Evolutionary conservation across 1,284 basidiomycete species (phyloP), one percentile per base, ranked within the genome.

Genomic region (Malassezia sp.): DNA sequence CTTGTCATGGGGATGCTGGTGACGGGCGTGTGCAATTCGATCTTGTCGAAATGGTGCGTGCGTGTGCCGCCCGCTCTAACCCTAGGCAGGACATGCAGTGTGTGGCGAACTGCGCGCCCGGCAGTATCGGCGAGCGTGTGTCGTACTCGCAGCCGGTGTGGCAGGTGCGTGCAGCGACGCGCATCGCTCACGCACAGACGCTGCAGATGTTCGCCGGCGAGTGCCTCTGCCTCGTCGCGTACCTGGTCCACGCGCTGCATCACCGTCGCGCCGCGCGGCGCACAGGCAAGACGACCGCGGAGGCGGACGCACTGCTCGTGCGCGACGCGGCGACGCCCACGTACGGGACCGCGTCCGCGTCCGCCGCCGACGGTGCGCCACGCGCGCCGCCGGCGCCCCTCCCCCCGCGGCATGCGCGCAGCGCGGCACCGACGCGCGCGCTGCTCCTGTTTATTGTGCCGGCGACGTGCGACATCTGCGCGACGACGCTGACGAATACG

Each of bases 401-500:
- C n/a, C n/a, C n/a, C n/a, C n/a, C n/a, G n/a, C n/a, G n/a, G n/a
- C n/a, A n/a, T n/a, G n/a, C n/a, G n/a, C n/a, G n/a, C n/a, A n/a
- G n/a, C n/a, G n/a, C n/a, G n/a, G n/a, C n/a, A n/a, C n/a, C n/a
- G n/a, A n/a, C n/a, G n/a, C n/a, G n/a, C n/a, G n/a, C n/a, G n/a
- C n/a, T n/a, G n/a, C 41, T 84, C 42, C 73, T 85, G 50, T 77
- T 87, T 44, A 74, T 90, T 41, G 77, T 87, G 53, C 86, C 86
- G n/a, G 84, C 86, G 23, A 73, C 77, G 31, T 89, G 84, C 71
- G 87, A 90, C 73, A 79, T 89, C 36, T 84, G 83, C 64, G 85
- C 79, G 30, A 88, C 86, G 22, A 89, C 85, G 56, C 83, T 87
- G 59, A 95, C 95, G 90, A 93, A 93, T 63, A 77, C 90, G 59